These are phyloP conservation scores for Mycena amicta DNA, from an alignment of 768 basidiomycete species.

Conservation along the genomic window DNA sequence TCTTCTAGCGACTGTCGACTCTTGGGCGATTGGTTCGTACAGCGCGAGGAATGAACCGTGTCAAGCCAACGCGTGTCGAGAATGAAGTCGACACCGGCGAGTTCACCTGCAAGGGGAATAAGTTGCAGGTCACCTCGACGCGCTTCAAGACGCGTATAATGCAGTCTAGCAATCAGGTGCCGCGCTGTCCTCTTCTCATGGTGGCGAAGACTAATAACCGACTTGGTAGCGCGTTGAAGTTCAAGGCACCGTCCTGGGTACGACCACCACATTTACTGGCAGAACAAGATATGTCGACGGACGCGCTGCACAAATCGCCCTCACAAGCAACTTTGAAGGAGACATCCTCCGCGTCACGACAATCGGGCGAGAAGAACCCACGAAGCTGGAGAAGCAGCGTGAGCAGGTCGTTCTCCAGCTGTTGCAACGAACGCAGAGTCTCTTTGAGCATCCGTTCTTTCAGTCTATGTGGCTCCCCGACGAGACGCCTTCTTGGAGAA, in stretches of 20 bases:
- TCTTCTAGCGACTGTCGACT: too few species aligned
- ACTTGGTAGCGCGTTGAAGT: too few species aligned
- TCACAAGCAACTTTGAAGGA: slow-evolving; percentile 23
- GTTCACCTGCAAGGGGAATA: background rate
- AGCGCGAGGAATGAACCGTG: too few species aligned
- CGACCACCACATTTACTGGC: too few species aligned
- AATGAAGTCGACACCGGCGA: background rate
- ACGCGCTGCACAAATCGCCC: slow-evolving; percentile 2
- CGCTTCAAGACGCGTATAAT: slow-evolving; percentile 13
- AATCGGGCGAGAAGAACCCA: slow-evolving; percentile 58
- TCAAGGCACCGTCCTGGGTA: too few species aligned
- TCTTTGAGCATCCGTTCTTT: slow-evolving; percentile 49
- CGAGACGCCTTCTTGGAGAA: slow-evolving; percentile 13
- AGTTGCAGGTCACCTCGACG: slow-evolving; percentile 15
- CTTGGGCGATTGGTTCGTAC: background rate
- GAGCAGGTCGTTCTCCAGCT: slow-evolving; percentile 42
- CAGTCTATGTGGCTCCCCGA: slow-evolving; percentile 50
- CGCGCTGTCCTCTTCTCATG: too few species aligned
- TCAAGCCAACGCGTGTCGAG: too few species aligned
- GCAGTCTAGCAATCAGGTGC: slow-evolving; percentile 11
- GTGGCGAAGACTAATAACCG: background rate
- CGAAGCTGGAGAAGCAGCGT: slow-evolving; percentile 56
- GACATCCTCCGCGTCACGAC: slow-evolving; percentile 47
- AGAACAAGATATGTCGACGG: too few species aligned
- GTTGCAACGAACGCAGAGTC: slow-evolving; percentile 41